Base-by-base conservation (phyloP, 208 protist species). In the Strigomonas culicis region DNA sequence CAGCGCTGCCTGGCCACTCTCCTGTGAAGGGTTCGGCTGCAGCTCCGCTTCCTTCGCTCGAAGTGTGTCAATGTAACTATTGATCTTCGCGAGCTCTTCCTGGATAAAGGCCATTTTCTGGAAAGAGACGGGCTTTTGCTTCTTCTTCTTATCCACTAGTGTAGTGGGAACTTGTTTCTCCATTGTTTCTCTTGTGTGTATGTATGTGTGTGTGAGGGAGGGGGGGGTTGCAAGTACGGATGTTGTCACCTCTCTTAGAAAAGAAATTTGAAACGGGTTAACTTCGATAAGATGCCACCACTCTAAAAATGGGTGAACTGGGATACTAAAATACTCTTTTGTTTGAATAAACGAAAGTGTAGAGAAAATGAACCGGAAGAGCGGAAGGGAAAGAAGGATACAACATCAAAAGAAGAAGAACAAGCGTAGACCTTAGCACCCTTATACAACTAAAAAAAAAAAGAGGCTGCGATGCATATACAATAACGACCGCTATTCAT, bases 21-120 rank as follows among this genome's bases (percentile, higher is more conserved):
- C 32, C 19, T 56, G 39, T 24, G 66, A 66, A 24, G 67, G 30
- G 43, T 69, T 58, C 25, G 30, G 59, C 49, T 76, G 68, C 28
- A 44, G 51, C 4, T 50, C 59, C 0, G 59, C 21, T 51, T 44
- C 62, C 50, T 59, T 72, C 58, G 53, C 62, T 43, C 61, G 61
- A n/a, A 84, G 65, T 32, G 64, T 50, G 34, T 64, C 62, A 3
- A 95, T 72, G n/a, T 86, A 79, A 27, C 56, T 59, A 43, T 94
- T 83, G 32, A 94, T 89, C 17, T 77, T 69, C 11, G 73, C 74
- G 13, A 94, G 75, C 66, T 92, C 85, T 46, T 87, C 80, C 25
- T 94, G 84, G 21, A 94, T 73, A 27, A 74, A 68, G 22, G 83
- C 81, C 85, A 94, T 89, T 17, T 84, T 80, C 22, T 82, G 71